phyloP scores from a whole-genome alignment of 192 early-diverging fungal genomes.

The Backusella australiensis region DNA sequence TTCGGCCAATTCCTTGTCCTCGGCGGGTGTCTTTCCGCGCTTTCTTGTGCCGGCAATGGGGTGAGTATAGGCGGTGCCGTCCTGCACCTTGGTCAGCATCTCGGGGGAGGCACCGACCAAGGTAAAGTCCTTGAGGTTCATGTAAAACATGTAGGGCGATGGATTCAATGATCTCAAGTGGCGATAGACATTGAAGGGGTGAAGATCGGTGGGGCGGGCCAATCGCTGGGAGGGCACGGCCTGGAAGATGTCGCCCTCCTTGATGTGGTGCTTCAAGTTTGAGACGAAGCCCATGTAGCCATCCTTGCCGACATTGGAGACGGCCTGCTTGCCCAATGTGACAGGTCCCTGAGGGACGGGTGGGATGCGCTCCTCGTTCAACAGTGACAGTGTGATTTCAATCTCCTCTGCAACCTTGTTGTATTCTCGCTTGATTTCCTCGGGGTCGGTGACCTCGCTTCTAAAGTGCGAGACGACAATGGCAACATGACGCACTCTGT shows the following conservation, averaged over 20 bases:
- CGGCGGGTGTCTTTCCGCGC: constrained; percentile 80
- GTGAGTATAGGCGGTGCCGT: constrained; percentile 81
- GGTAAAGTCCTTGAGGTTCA: constrained; percentile 91
- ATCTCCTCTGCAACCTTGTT: constrained; percentile 70
- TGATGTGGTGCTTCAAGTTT: constrained; percentile 87
- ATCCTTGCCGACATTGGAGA: constrained; percentile 88
- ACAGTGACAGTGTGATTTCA: constrained; percentile 57
- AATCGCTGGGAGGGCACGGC: constrained; percentile 94
- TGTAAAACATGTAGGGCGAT: constrained; percentile 99
- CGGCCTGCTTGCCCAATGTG: constrained; percentile 60
- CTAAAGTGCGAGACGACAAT: constrained; percentile 91
- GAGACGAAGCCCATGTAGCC: constrained; percentile 91
- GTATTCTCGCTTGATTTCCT: constrained; percentile 62
- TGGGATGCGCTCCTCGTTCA: constrained; percentile 71
- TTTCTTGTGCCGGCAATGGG: constrained; percentile 98
- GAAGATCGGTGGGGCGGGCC: constrained; percentile 79
- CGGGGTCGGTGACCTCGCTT: constrained; percentile 55
- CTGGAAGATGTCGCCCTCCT: constrained; percentile 96
- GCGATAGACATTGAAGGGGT: constrained; percentile 99
- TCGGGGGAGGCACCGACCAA: constrained; percentile 98
- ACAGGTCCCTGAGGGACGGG: constrained; percentile 77
- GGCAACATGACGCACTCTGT: constrained; percentile 88
- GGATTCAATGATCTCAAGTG: constrained; percentile 94
- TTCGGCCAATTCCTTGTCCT: constrained; percentile 87
- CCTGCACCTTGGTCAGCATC: constrained; percentile 92